Base-by-base conservation (phyloP, 148 eudicot genomes). In the Vaccinium corymbosum region DNA sequence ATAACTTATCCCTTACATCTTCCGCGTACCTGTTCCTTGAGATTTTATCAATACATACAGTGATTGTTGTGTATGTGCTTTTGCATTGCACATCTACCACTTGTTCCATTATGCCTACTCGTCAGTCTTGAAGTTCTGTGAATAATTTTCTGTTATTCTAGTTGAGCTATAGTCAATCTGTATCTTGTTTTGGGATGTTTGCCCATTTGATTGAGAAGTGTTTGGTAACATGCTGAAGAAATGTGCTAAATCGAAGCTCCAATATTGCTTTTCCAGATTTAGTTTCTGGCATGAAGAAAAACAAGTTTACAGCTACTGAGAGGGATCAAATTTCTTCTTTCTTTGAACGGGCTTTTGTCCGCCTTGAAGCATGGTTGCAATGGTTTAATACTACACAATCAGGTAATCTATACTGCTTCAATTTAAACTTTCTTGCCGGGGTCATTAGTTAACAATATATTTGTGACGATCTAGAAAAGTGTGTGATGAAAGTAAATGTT, bases 311-410 rank as follows among this genome's bases (percentile, higher is more conserved):
- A 73, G 83, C 88, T 81, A 53, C 87, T 16, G 95, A 93, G 86
- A 90, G 81, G 78, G 85, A 86, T 79, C 92, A 89, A 85, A 93
- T 97, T 77, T 90, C 90, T 52, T 80, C 90, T 84, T 95, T 97
- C 86, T 84, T 97, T 71, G 92, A 91, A 78, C 92, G 88, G 77
- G 93, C 99, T 84, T 94, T 87, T 82, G 79, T 89, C 59, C 98
- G 98, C 64, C 95, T 97, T 79, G 98, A 97, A 84, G 98, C 98
- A 80, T 97, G 99, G 98, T 97, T 90, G 87, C 90, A 95, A 57
- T 97, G 99, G 99, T 97, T 97, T 89, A 97, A 94, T 84, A 92
- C 91, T 71, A 91, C 99, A 76, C 99, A 97, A 88, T 89, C 95
- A 89, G 99, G 98, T 97, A 83, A 46, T 32, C 55, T 80, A 49